phyloP scores from a whole-genome alignment of 768 basidiomycete genomes.

The Tylopilus sp. region DNA sequence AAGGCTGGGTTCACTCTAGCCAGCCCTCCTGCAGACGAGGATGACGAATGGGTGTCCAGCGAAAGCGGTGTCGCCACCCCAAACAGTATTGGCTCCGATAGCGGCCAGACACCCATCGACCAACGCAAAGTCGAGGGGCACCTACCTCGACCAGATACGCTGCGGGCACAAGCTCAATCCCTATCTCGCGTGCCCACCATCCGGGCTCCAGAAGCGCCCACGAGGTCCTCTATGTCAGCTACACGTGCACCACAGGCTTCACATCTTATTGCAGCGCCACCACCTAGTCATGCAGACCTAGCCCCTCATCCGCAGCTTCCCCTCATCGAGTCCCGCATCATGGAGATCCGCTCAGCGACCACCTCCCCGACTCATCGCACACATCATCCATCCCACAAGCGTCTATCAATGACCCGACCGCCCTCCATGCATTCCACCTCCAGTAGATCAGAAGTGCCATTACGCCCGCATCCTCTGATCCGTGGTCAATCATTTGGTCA shows the following conservation, averaged over 20 bases:
- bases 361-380: slow-evolving; percentile 38
- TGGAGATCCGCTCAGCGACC: slow-evolving; percentile 36
- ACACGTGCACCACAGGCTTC: slow-evolving; percentile 17
- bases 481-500: slow-evolving; percentile 66
- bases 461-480: slow-evolving; percentile 76
- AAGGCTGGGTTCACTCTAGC: slow-evolving; percentile 61
- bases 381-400: slow-evolving; percentile 36
- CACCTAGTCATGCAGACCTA: slow-evolving; percentile 10
- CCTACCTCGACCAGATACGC: slow-evolving; percentile 26
- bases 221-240: slow-evolving; percentile 11
- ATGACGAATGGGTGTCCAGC: slow-evolving; percentile 77
- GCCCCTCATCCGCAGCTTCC: slow-evolving; percentile 14
- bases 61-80: slow-evolving; percentile 75
- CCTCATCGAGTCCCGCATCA: slow-evolving; percentile 19
- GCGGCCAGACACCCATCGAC: slow-evolving; percentile 31
- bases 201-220: slow-evolving; percentile 27
- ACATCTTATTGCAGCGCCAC: slow-evolving; percentile 13
- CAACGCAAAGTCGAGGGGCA: slow-evolving; percentile 21
- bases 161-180: slow-evolving; percentile 30
- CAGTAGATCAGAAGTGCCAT: slow-evolving; percentile 32
- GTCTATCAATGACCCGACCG: slow-evolving; percentile 49
- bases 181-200: slow-evolving; percentile 33
- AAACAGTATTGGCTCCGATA: slow-evolving; percentile 39
- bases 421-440: slow-evolving; percentile 60
- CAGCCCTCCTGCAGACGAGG: slow-evolving; percentile 45